Evolutionary conservation across 257 asterid species (phyloP).

Genomic region (Solanum appendiculatum): DNA sequence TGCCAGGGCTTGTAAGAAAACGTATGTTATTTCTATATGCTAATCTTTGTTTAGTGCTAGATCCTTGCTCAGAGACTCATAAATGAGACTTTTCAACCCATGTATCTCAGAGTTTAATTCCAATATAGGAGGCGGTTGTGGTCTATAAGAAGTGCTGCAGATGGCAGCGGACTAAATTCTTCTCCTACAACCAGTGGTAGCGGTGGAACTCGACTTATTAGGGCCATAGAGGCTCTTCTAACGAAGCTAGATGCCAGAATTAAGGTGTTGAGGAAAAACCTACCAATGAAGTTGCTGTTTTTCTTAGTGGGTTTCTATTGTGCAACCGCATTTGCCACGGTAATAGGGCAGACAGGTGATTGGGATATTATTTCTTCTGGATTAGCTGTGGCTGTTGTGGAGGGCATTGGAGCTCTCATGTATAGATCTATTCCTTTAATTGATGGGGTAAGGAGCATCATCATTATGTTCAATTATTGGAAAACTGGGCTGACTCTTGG

Average conservation of each 20-base stretch:
- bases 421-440: conserved; percentile 52
- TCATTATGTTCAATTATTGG: conserved; percentile 78
- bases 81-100: neutral
- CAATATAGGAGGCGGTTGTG: conserved; percentile 37
- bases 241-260: conserved; percentile 31
- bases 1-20: neutral
- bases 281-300: conserved; percentile 59
- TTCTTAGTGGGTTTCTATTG: conserved; percentile 88
- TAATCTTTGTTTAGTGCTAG: neutral
- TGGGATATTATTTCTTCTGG: conserved; percentile 98
- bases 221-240: conserved; percentile 50
- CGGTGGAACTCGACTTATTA: conserved; percentile 63
- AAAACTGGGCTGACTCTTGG: conserved; percentile 84
- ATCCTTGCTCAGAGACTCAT: neutral
- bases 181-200: conserved; percentile 27
- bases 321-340: conserved; percentile 90
- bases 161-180: conserved; percentile 38
- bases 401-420: conserved; percentile 92
- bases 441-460: conserved; percentile 31
- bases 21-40: neutral
- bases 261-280: conserved; percentile 47
- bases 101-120: neutral
- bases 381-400: conserved; percentile 79
- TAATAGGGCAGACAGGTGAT: conserved; percentile 95
- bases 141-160: conserved; percentile 64